Conservation (phyloP, 345 rosid genomes). For the Salix koriyanagi region DNA sequence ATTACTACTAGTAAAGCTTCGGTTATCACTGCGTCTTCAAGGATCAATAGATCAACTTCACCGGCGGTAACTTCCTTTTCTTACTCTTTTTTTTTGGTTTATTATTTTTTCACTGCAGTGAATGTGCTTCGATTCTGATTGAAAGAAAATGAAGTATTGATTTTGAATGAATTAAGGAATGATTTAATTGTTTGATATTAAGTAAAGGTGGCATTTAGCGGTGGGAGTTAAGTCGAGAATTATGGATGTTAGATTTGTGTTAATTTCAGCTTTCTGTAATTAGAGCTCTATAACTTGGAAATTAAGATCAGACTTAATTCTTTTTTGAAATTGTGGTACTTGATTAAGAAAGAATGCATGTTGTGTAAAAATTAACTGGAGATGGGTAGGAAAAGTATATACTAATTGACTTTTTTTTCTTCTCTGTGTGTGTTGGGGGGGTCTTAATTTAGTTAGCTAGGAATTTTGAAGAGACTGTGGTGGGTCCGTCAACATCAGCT, state of each 20-base stretch:
- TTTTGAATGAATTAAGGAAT: not conserved
- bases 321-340: not conserved
- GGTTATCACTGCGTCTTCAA: not conserved
- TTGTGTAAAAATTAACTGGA: conserved; percentile 2
- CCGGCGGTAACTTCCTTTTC: conserved; percentile 54
- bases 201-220: not conserved
- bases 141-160: not conserved
- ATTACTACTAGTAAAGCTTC: not conserved
- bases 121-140: not conserved
- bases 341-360: not conserved
- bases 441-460: conserved; percentile 41
- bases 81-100: not conserved
- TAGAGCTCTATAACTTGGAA: not conserved
- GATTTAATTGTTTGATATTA: not conserved
- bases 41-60: conserved; percentile 71
- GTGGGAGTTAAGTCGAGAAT: not conserved
- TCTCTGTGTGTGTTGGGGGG: not conserved
- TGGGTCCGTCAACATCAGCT: conserved; percentile 50
- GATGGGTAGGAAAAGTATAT: not conserved
- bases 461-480: conserved; percentile 40
- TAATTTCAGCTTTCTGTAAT: not conserved
- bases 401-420: conserved; percentile 14
- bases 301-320: not conserved
- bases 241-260: not conserved
- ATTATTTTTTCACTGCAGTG: not conserved